A percentile compares a stretch with the other conserved stretches of the same genome.
phyloP scores from a whole-genome alignment of 2,329 filamentous ascomycete species.

The Stachybotrys elegans region DNA sequence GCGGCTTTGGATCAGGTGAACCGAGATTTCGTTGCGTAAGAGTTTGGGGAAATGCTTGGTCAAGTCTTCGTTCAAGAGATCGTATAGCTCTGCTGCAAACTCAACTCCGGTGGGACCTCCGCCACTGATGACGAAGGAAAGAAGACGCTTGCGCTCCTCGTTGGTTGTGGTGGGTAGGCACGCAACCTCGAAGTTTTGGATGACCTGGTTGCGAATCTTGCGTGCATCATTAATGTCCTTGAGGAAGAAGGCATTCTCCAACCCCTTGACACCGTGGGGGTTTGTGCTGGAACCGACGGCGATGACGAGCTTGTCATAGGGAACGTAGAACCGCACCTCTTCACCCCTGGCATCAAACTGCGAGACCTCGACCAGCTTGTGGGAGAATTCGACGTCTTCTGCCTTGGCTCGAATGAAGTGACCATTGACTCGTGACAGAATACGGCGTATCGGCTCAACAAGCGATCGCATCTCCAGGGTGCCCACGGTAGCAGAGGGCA shows the following conservation, averaged over 20 bases:
- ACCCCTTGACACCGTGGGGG: conserved; percentile 88
- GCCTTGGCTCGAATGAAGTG: conserved; percentile 88
- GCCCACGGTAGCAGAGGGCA: conserved; percentile 93
- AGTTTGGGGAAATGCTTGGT: conserved; percentile 78
- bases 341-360: conserved; percentile 66
- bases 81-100: conserved; percentile 93
- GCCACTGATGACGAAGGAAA: conserved; percentile 95
- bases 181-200: conserved; percentile 84
- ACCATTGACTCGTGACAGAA: conserved; percentile 71
- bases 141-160: conserved; percentile 75
- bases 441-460: conserved; percentile 86
- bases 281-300: conserved; percentile 91
- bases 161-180: conserved; percentile 91
- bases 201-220: conserved; percentile 79
- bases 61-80: conserved; percentile 93
- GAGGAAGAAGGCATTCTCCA: conserved; percentile 90
- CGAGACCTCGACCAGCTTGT: conserved; percentile 84
- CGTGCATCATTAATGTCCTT: conserved; percentile 94
- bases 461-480: conserved; percentile 87
- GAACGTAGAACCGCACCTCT: conserved; percentile 82
- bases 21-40: conserved; percentile 94
- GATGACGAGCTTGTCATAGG: conserved; percentile 94
- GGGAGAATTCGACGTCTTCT: conserved; percentile 84
- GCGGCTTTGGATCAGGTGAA: conserved; percentile 92
- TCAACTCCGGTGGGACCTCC: conserved; percentile 96